Evolutionary conservation across 2,329 filamentous ascomycete species (phyloP).

Genomic region (Penicillium sp.): DNA sequence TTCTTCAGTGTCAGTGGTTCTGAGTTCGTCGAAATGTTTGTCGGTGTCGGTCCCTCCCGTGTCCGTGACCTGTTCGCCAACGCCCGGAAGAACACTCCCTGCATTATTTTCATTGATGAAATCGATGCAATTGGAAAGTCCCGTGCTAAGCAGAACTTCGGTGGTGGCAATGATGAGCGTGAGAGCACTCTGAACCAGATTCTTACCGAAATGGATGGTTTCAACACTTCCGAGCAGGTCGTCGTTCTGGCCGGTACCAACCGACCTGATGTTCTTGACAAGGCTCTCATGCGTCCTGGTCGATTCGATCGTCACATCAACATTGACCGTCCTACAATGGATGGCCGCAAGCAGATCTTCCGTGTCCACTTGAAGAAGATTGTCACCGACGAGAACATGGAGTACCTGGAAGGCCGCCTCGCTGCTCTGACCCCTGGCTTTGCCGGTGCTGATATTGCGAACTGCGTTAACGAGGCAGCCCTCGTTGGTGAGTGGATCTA

Average conservation of each 20-base stretch:
- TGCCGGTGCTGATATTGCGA: constrained; percentile 96
- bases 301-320: constrained; percentile 96
- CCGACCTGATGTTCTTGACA: constrained; percentile 89
- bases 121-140: constrained; percentile 97
- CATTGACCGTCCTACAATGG: constrained; percentile 95
- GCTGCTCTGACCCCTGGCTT: constrained; percentile 94
- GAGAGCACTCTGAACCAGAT: constrained; percentile 98
- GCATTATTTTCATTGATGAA: constrained; percentile 99
- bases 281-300: constrained; percentile 92
- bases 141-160: constrained; percentile 76
- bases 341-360: constrained; percentile 94
- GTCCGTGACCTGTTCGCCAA: constrained; percentile 93
- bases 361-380: constrained; percentile 92
- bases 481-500: constrained; percentile 71
- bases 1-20: constrained; percentile 99
- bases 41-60: constrained; percentile 93
- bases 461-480: constrained; percentile 96
- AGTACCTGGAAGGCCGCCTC: constrained; percentile 82
- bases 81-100: constrained; percentile 92
- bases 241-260: constrained; percentile 97
- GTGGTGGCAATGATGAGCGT: constrained; percentile 93
- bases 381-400: constrained; percentile 84
- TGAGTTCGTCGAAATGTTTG: constrained; percentile 99
- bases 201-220: constrained; percentile 98
- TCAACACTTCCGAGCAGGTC: constrained; percentile 95